Evolutionary conservation across 805 yeast species (phyloP).

Genomic region (Saturnispora kantuleensis): DNA sequence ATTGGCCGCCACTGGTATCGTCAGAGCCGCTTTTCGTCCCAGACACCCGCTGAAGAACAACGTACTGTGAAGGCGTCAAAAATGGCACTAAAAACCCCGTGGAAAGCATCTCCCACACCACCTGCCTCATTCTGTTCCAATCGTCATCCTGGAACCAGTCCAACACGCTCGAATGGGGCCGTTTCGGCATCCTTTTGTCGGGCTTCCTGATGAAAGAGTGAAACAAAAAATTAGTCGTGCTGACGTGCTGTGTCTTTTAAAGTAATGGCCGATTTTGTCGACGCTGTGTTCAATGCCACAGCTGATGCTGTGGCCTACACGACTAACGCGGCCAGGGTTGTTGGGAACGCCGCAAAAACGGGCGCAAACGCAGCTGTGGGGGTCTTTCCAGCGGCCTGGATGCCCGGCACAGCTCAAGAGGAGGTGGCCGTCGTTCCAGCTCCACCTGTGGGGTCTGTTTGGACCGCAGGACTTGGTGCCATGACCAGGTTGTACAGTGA

Average conservation of each 20-base stretch:
- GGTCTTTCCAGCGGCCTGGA: no score
- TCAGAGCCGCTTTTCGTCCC: conserved; percentile 25
- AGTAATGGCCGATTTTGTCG: conserved; percentile 17
- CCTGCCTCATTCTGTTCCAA: conserved; percentile 16
- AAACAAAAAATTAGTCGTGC: background rate
- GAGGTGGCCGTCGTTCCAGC: background rate
- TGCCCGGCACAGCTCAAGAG: no score
- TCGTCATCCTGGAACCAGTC: conserved; percentile 13
- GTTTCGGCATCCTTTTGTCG: conserved; percentile 1
- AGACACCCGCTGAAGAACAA: conserved; percentile 39
- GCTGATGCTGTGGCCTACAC: background rate
- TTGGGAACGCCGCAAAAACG: background rate
- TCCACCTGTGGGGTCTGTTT: background rate
- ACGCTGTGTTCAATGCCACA: conserved; percentile 10
- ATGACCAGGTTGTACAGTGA: background rate
- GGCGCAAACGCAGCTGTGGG: no score
- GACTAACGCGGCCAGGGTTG: no score
- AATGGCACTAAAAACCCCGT: conserved; percentile 37
- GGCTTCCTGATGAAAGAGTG: background rate
- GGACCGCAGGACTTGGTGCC: background rate
- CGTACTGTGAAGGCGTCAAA: conserved; percentile 46
- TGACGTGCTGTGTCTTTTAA: no score
- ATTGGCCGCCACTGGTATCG: no score
- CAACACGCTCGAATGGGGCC: conserved; percentile 4
- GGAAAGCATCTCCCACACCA: conserved; percentile 29